Base-by-base conservation (phyloP, 192 early-diverging fungal genomes). In the Coemansia sp. region DNA sequence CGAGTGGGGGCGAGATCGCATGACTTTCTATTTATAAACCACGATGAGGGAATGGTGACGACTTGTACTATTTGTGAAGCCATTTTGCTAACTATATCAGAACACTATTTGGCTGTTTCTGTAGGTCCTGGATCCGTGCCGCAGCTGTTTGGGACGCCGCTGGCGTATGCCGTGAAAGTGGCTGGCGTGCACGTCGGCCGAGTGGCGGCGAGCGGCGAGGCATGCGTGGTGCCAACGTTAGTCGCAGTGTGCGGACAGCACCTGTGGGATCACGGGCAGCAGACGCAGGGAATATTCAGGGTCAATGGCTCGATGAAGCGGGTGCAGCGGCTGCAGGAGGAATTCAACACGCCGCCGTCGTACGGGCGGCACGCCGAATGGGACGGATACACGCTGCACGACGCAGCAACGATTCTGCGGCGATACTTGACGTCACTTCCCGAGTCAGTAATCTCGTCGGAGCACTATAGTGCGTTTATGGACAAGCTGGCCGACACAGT, bases 201-300 rank as follows among this genome's bases (percentile, higher is more conserved):
- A 7, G 59, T 81, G n/a, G 59, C 64, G 8, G 51, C 34, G 20
- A 75, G 26, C 49, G 65, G 63, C 40, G 78, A 81, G 57, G 59
- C 73, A 25, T 81, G 78, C 47, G 44, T 81, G 5, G 78, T 83
- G 5, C 82, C 82, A 7, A 64, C 74, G 2, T 65, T 83, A 0
- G 65, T 80, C 9, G 73, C 77, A 5, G 65, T 74, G 14, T 83
- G 82, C 34, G 82, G 77, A 7, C 73, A 58, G 59, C 70, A 75
- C 53, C 71, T 83, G 62, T 64, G 70, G 59, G 68, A 70, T 20
- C 64, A 74, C 22, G 82, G 77, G 5, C 75, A 75, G 65, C 69
- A 84, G 64, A 86, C 85, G 1, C 78, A 84, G 75, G 91, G 91
- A 17, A 89, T 90, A 19, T 92, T 92, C 73, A 85, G 91, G 11